phyloP scores from a whole-genome alignment of 1,284 basidiomycete species.

The Ganoderma boninense region DNA sequence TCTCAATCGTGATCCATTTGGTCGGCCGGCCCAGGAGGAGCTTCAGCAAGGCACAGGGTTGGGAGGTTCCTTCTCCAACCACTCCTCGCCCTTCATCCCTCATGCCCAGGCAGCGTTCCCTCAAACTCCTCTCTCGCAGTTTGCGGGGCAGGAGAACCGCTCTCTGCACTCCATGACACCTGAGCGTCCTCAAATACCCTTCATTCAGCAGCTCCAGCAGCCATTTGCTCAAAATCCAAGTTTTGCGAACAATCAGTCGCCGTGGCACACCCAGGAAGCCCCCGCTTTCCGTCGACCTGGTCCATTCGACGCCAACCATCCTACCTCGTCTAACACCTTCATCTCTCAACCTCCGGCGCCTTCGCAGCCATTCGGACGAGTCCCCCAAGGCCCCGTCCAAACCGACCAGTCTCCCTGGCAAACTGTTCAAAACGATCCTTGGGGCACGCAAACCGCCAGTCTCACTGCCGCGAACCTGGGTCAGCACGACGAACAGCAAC shows the following conservation, averaged over 20 bases:
- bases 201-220: constrained; percentile 33
- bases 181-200: constrained; percentile 35
- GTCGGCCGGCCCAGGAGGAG: constrained; percentile 29
- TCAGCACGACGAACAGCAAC: constrained; percentile 63
- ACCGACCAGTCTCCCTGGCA: constrained; percentile 64
- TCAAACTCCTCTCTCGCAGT: constrained; percentile 42
- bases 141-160: constrained; percentile 34
- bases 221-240: constrained; percentile 31
- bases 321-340: constrained; percentile 38
- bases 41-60: constrained; percentile 14
- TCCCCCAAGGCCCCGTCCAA: constrained; percentile 29
- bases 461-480: constrained; percentile 64
- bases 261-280: constrained; percentile 45
- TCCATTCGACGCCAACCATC: constrained; percentile 50
- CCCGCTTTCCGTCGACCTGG: constrained; percentile 48
- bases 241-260: constrained; percentile 38
- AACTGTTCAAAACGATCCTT: constrained; percentile 51
- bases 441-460: constrained; percentile 57
- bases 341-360: constrained; percentile 35
- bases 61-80: constrained; percentile 32
- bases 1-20: constrained; percentile 36
- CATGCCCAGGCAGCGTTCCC: constrained; percentile 38
- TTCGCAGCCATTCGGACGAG: constrained; percentile 35
- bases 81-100: constrained; percentile 37
- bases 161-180: constrained; percentile 35